Base-by-base conservation (phyloP, 345 rosid species). In the Rhizophora apiculata region DNA sequence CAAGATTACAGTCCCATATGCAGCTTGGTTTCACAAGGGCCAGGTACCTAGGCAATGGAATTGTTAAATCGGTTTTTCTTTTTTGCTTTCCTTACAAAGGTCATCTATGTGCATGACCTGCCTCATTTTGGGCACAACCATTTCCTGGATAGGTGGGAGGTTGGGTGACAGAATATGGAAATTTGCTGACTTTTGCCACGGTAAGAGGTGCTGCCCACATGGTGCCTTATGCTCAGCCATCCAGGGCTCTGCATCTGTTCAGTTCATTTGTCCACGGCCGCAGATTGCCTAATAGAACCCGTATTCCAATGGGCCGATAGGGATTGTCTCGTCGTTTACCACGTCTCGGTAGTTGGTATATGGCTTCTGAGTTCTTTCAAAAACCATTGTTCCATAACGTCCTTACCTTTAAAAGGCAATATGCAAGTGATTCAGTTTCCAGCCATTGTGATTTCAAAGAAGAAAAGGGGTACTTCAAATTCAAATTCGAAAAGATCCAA, bases 161-260 rank as follows among this genome's bases (percentile, higher is more conserved):
- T 4, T 91, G 96, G 97, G 88, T 72, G 0, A 89, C 81, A 22
- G 96, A 94, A 67, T 94, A 94, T 57, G 96, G 96, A 22, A 84
- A 88, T 13, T 32, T 89, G 29, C 62, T 93, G 65, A 93, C 90
- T 11, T 94, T 94, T 68, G 90, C 86, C 52, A 93, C 95, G 0
- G 96, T 91, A 11, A 79, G 98, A 61, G 96, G 95, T 24, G 93
- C 98, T 15, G 85, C 96, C 39, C 98, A 94, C 84, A 94, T 94
- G 98, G 98, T 94, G 56, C 98, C 98, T 0, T 89, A 84, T 46
- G 83, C 97, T 8, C 96, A 94, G 66, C 96, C 96, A 54, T 87
- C 96, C 69, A 82, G 93, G 80, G 88, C 96, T 51, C 70, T 93
- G 75, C 96, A 87, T 84, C 76, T 93, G 72, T 93, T 93, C 78